Evolutionary conservation across 345 rosid species (phyloP).

Genomic region (Isatis tinctoria): DNA sequence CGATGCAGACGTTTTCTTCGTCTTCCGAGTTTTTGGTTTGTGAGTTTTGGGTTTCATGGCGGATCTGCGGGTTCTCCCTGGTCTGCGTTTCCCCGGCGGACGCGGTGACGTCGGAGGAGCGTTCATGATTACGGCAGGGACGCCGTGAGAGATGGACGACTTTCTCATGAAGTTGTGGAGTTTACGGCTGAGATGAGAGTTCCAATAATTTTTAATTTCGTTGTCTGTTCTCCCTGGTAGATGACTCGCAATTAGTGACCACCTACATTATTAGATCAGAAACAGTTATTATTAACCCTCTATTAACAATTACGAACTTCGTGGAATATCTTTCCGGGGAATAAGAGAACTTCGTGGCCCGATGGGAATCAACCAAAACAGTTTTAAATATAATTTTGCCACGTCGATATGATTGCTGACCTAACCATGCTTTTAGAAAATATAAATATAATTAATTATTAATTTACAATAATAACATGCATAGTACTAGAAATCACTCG

Average conservation of each 20-base stretch:
- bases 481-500: not conserved
- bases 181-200: slow-evolving; percentile 63
- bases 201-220: slow-evolving; percentile 80
- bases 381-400: no score
- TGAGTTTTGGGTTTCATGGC: no score
- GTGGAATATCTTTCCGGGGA: not conserved
- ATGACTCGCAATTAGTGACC: slow-evolving; percentile 69
- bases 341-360: slow-evolving; percentile 4
- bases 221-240: slow-evolving; percentile 81
- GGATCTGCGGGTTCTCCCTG: slow-evolving; percentile 28
- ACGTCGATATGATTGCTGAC: slow-evolving; percentile 9
- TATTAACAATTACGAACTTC: not conserved
- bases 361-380: no score
- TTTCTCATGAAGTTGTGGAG: slow-evolving; percentile 39
- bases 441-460: not conserved
- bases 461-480: not conserved
- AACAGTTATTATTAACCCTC: not conserved
- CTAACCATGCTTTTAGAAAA: not conserved
- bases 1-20: slow-evolving; percentile 14
- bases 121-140: slow-evolving; percentile 5
- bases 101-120: not conserved
- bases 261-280: slow-evolving; percentile 36
- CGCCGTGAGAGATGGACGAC: slow-evolving; percentile 17
- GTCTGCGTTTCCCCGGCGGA: slow-evolving; percentile 21
- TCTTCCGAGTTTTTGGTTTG: slow-evolving; percentile 2